Base-by-base conservation (phyloP, 75 land plant species). In the Pseudotsuga menziesii region DNA sequence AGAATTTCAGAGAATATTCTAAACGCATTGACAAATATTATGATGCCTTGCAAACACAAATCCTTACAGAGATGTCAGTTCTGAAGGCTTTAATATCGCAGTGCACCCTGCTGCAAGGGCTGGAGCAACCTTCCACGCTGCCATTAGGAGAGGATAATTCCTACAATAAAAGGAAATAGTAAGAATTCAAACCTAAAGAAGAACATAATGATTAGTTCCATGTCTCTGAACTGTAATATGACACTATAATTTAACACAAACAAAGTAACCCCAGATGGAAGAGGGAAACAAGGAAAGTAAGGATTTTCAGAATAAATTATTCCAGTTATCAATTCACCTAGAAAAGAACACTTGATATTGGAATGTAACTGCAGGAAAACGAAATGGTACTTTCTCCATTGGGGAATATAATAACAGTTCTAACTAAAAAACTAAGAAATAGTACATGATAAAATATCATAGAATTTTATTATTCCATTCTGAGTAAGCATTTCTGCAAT, bases 141-240 rank as follows among this genome's bases (percentile, higher is more conserved):
- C 96, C 98, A 97, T 93, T 85, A 97, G 80, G 9, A 97, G 79
- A 26, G 99, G 99, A 78, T 97, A 97, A 79, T 97, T 97, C 99
- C 99, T 97, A 69, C 72, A 83, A 75, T 27, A 77, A 41, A 78
- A 67, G 55, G 26, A 73, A 44, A 35, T 54, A 72, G 17, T 4
- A 55, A 26, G 29, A 48, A 25, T 76, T 39, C 7, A 36, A 48
- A 7, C 72, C 35, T 20, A 36, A 69, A 9, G n/a, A n/a, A 61
- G 11, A 61, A 20, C 17, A 27, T 17, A 20, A 58, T 32, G 76
- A 17, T 61, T 41, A 36, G 39, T 20, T 69, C n/a, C 72, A 39
- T 69, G 39, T n/a, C 13, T 69, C 48, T 69, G 25, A 69, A 36
- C 25, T n/a, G 1, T 69, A 41, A 23, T 44, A 69, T 11, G n/a